Percentiles rank a stretch among this genome's conserved stretches.
Conservation (phyloP, 2,329 filamentous ascomycete genomes). For the Massarina eburnea region DNA sequence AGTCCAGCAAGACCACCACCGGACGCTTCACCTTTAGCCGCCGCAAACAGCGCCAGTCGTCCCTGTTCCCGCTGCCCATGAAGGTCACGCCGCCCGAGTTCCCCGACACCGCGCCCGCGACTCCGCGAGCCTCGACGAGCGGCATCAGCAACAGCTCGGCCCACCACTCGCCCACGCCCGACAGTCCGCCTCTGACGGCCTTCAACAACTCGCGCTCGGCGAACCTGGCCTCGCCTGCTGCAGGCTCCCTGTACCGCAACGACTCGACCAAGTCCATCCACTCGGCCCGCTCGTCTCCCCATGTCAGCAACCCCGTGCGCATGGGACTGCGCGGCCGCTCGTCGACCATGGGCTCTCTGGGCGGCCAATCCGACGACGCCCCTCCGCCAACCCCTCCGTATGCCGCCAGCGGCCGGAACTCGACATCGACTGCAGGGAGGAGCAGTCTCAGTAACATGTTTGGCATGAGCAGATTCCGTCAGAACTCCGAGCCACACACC, state of each 20-base stretch:
- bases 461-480: conserved; percentile 73
- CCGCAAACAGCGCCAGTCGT: conserved; percentile 67
- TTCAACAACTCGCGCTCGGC: conserved; percentile 37
- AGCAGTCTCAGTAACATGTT: conserved; percentile 93
- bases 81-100: conserved; percentile 59
- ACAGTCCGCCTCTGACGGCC: conserved; percentile 45
- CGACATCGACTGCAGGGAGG: conserved; percentile 79
- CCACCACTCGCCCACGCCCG: conserved; percentile 39
- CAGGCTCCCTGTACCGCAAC: conserved; percentile 56
- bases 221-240: conserved; percentile 48
- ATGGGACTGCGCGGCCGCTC: conserved; percentile 73
- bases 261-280: conserved; percentile 66
- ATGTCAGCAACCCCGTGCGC: conserved; percentile 60
- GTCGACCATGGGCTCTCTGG: conserved; percentile 84
- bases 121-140: conserved; percentile 46
- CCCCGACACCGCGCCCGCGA: conserved; percentile 49
- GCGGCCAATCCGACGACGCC: conserved; percentile 70
- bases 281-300: conserved; percentile 62
- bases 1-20: conserved; percentile 60
- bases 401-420: conserved; percentile 61
- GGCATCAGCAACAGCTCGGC: conserved; percentile 36
- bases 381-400: conserved; percentile 60
- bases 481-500: conserved; percentile 73
- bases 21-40: conserved; percentile 71
- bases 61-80: conserved; percentile 86